Evolutionary conservation across 345 rosid genomes (phyloP).

Genomic region (Euphorbia lathyris): DNA sequence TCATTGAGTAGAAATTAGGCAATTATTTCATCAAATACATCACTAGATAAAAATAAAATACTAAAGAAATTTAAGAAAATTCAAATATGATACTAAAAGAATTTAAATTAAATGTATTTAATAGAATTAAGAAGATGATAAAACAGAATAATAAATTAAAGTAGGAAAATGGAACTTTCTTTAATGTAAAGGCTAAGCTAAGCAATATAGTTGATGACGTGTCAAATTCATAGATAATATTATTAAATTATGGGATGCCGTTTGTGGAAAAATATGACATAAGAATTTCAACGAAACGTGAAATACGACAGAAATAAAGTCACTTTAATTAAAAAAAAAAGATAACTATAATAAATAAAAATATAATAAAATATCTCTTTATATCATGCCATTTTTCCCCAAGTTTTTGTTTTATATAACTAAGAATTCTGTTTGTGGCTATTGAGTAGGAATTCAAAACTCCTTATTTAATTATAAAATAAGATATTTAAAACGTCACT

Average conservation of each 20-base stretch:
- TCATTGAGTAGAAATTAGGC: no score
- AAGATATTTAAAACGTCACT: no score
- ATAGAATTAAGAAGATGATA: no score
- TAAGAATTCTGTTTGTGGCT: neutral
- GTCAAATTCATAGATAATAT: neutral
- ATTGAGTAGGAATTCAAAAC: neutral
- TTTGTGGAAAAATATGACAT: conserved; percentile 1
- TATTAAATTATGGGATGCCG: neutral
- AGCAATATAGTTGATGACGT: neutral
- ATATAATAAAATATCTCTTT: neutral
- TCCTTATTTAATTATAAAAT: no score
- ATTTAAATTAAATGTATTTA: no score
- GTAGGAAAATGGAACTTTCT: neutral
- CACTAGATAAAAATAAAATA: no score
- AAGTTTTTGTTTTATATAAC: neutral
- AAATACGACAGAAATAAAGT: neutral
- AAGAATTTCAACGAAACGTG: neutral
- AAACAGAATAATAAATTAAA: no score
- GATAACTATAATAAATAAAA: neutral
- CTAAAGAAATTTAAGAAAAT: no score
- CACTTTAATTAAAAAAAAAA: neutral
- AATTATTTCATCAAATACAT: no score
- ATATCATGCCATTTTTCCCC: neutral
- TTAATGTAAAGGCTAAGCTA: no score
- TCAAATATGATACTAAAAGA: no score